Evolutionary conservation across 2,329 filamentous ascomycete genomes (phyloP).

Genomic region (Claviceps capensis): DNA sequence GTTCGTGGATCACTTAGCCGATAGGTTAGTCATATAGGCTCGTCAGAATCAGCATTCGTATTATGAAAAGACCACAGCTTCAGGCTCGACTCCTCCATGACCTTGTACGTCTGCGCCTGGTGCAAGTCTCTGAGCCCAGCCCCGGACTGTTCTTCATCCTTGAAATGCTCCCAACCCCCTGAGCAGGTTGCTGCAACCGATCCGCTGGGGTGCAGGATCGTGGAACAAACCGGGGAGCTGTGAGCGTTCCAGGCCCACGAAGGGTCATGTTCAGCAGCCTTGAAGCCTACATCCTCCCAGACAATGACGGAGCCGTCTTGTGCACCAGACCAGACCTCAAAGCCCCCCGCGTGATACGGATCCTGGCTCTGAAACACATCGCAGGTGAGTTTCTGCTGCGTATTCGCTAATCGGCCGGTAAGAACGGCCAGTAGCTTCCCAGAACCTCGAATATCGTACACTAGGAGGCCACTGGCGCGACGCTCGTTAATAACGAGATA

Average conservation of each 20-base stretch:
- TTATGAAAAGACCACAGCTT: conserved; percentile 5
- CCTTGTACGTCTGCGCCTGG: neutral
- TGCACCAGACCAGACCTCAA: conserved; percentile 50
- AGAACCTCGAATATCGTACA: conserved; percentile 50
- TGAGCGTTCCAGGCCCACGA: conserved; percentile 39
- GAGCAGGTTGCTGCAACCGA: conserved; percentile 44
- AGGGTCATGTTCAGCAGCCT: conserved; percentile 28
- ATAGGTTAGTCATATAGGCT: neutral
- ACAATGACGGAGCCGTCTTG: conserved; percentile 39
- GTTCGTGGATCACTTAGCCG: neutral
- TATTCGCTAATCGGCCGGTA: conserved; percentile 32
- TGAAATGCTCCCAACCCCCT: conserved; percentile 33
- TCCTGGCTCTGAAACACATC: conserved; percentile 36
- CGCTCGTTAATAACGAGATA: conserved; percentile 52
- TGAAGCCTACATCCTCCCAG: conserved; percentile 42
- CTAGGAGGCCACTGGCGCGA: conserved; percentile 37
- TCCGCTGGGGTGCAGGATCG: conserved; percentile 38
- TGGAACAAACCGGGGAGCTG: conserved; percentile 32
- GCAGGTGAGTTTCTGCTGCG: conserved; percentile 42
- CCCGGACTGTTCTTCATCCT: neutral
- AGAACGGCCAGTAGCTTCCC: conserved; percentile 42
- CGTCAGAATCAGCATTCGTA: neutral
- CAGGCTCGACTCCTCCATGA: conserved; percentile 6
- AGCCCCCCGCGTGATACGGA: conserved; percentile 24
- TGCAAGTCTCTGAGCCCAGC: neutral